Conservation (phyloP, 257 asterid species). For the Parsonsia alboflavescens region DNA sequence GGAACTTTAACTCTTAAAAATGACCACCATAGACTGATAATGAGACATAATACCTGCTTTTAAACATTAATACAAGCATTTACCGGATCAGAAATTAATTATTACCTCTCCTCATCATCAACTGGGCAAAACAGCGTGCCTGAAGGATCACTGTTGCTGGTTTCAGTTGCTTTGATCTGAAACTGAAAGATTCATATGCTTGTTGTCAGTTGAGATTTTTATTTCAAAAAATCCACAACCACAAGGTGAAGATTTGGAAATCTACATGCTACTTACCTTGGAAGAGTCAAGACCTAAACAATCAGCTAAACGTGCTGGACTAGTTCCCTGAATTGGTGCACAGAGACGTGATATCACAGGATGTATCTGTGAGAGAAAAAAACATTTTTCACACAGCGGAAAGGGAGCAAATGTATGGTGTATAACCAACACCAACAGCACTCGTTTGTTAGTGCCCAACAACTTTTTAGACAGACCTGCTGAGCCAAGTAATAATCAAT, state of each 20-base stretch:
- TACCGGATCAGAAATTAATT: neutral
- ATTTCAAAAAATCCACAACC: constrained; percentile 11
- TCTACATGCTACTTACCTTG: constrained; percentile 45
- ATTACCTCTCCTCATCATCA: constrained; percentile 85
- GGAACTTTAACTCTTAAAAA: neutral
- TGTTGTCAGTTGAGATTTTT: constrained; percentile 21
- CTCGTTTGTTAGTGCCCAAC: constrained; percentile 7
- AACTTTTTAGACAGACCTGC: constrained; percentile 49
- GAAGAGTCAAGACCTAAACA: constrained; percentile 97
- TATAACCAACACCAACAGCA: constrained; percentile 14
- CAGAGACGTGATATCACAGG: constrained; percentile 97
- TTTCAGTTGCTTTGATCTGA: constrained; percentile 69
- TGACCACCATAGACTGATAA: neutral
- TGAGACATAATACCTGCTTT: neutral
- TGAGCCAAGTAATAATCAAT: constrained; percentile 95
- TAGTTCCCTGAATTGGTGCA: constrained; percentile 95
- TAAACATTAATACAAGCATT: neutral
- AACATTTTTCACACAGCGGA: constrained; percentile 19
- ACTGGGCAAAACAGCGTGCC: constrained; percentile 47
- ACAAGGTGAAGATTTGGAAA: neutral
- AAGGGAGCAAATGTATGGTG: constrained; percentile 15
- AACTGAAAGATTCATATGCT: constrained; percentile 44
- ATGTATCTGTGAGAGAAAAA: constrained; percentile 64
- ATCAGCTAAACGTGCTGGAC: constrained; percentile 96
- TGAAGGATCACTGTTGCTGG: constrained; percentile 56